Evolutionary conservation across 148 eudicot species (phyloP).

Genomic region (Suaeda aralocaspica): DNA sequence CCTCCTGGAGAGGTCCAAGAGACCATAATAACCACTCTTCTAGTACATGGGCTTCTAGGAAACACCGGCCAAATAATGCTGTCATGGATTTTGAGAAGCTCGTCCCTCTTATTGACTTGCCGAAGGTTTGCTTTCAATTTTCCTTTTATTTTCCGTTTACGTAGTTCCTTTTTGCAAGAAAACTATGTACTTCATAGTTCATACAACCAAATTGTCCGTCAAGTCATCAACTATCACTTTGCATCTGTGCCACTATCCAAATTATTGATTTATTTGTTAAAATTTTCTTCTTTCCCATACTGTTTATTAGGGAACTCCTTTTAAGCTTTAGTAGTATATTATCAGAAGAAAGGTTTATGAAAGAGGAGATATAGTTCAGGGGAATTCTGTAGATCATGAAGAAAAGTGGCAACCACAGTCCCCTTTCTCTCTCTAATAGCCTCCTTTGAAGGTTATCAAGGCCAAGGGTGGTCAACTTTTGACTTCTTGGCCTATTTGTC

Average conservation of each 20-base stretch:
- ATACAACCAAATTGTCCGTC: background rate
- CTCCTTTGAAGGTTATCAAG: too few relatives aligned
- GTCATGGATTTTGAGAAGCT: conserved; percentile 64
- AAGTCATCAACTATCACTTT: background rate
- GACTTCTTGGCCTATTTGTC: too few relatives aligned
- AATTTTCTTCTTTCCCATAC: background rate
- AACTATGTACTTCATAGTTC: background rate
- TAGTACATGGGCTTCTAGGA: conserved; percentile 22
- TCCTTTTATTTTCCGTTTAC: background rate
- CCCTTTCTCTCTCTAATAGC: too few relatives aligned
- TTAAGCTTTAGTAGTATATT: background rate
- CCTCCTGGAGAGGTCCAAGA: conserved; percentile 37
- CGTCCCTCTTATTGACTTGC: conserved; percentile 46
- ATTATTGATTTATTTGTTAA: background rate
- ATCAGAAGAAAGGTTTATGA: background rate
- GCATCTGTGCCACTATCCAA: background rate
- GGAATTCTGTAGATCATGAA: too few relatives aligned
- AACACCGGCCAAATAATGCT: conserved; percentile 22
- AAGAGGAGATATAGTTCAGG: too few relatives aligned
- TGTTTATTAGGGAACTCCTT: background rate
- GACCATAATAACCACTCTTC: conserved; percentile 25
- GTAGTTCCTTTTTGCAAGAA: background rate
- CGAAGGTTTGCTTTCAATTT: conserved; percentile 66
- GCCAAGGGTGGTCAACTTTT: too few relatives aligned
- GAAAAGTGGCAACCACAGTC: too few relatives aligned